Percentiles rank a stretch among this genome's conserved stretches.
phyloP scores from a whole-genome alignment of 2,329 filamentous ascomycete genomes.

The Thielaviopsis ethacetica region DNA sequence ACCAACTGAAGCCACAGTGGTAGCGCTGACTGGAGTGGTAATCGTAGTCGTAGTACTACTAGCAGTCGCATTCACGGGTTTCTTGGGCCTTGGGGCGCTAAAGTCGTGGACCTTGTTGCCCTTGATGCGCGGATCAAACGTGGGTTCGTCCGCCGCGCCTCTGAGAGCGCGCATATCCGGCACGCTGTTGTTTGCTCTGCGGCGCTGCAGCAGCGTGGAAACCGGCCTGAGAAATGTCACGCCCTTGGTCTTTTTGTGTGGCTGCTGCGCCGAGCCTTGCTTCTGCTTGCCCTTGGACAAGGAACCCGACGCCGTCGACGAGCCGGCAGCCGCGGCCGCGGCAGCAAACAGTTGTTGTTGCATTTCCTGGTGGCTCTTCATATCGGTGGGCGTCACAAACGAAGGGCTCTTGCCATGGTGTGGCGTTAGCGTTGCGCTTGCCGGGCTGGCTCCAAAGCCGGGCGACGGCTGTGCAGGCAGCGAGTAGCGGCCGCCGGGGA shows the following conservation, averaged over 20 bases:
- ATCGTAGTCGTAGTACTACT: no score
- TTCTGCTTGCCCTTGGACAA: conserved; percentile 18
- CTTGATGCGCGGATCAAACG: conserved; percentile 46
- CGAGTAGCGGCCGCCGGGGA: conserved; percentile 3
- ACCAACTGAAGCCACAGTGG: not conserved
- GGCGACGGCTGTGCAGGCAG: conserved; percentile 8
- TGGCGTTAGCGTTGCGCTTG: conserved; percentile 3
- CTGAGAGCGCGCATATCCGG: conserved; percentile 26
- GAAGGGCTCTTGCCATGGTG: conserved; percentile 21
- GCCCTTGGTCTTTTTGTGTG: conserved; percentile 32
- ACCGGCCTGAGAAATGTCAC: conserved; percentile 42
- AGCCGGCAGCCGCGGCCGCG: conserved; percentile 13
- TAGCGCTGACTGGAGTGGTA: conserved; percentile 2
- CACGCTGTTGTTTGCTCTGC: conserved; percentile 34
- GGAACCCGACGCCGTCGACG: conserved; percentile 22
- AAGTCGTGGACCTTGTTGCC: conserved; percentile 51
- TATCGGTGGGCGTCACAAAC: conserved; percentile 33
- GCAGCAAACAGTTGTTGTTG: conserved; percentile 17
- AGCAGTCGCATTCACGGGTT: no score
- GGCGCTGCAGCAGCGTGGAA: conserved; percentile 40
- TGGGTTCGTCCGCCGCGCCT: conserved; percentile 26
- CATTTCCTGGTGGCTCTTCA: conserved; percentile 21
- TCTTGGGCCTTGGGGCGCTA: conserved; percentile 37
- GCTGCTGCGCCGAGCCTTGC: conserved; percentile 21
- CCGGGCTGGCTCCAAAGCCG: conserved; percentile 4